phyloP scores from a whole-genome alignment of 371 early-diverging fungal species.

The Syncephalastrum monosporum region DNA sequence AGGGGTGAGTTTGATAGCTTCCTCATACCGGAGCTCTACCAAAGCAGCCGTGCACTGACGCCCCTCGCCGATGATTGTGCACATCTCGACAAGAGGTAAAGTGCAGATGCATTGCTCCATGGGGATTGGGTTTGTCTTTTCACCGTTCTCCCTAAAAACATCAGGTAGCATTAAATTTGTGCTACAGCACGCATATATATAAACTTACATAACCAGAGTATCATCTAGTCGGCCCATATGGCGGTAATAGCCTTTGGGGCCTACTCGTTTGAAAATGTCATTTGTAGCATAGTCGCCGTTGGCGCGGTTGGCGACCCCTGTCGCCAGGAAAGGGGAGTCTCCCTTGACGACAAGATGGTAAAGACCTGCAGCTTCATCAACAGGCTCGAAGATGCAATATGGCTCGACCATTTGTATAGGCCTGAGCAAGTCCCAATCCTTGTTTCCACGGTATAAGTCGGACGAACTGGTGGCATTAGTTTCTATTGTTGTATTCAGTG shows the following conservation, averaged over 20 bases:
- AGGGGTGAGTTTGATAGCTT: conserved; percentile 13
- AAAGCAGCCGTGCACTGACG: conserved; percentile 29
- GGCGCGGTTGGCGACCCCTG: conserved; percentile 16
- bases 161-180: too few species aligned
- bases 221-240: conserved; percentile 36
- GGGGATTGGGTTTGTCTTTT: conserved; percentile 42
- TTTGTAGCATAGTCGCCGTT: conserved; percentile 33
- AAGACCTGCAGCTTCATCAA: conserved; percentile 2
- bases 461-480: neutral
- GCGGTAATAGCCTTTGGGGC: conserved; percentile 12
- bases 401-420: neutral
- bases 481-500: neutral
- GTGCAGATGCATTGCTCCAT: conserved; percentile 31
- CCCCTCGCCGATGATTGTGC: conserved; percentile 25
- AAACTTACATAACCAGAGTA: conserved; percentile 28
- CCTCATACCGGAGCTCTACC: conserved; percentile 19
- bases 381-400: conserved; percentile 10
- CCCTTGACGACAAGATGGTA: conserved; percentile 14
- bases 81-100: conserved; percentile 19
- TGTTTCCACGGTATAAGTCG: neutral
- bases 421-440: conserved; percentile 7
- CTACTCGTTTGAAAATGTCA: conserved; percentile 24
- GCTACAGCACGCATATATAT: neutral
- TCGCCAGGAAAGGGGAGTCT: conserved; percentile 18
- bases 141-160: conserved; percentile 36